Evolutionary conservation across 106 monocot genomes (phyloP), one percentile per base, ranked within the genome.

Genomic region (Allium fistulosum): DNA sequence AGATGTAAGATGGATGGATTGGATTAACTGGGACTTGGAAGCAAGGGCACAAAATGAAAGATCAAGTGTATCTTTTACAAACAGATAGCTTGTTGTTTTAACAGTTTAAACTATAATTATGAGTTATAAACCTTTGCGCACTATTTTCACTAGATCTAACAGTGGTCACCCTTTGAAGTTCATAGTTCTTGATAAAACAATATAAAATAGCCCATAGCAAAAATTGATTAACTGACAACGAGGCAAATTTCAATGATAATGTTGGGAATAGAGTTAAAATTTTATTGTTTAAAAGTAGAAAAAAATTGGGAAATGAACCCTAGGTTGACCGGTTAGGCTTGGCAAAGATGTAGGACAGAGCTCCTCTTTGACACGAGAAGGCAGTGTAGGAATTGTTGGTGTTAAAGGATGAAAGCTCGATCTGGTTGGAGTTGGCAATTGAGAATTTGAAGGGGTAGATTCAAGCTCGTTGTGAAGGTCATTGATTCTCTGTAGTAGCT

Each of bases 401-500:
- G 87, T 83, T 66, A 71, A 66, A n/a, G 83, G 87, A 67, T 82
- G 71, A 69, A 85, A 82, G 72, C 76, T 79, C 50, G 80, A 56
- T 11, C 70, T 14, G 48, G 71, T 52, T 16, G 77, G 51, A 59
- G 66, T 65, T 45, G 83, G 51, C 57, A 87, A 17, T 14, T 80
- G 64, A 76, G 82, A 80, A 46, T 51, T 69, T 1, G 71, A 80
- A 48, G 86, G 80, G 51, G 75, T 72, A 16, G 80, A 75, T 68
- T 85, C 76, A 16, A 89, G 82, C 69, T 90, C 90, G 37, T 83
- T 85, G 71, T 92, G 92, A 22, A 92, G 82, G 49, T 92, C 88
- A 49, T 85, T 88, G 82, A 92, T 85, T 78, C 80, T 82, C 63
- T 83, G 92, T 72, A 88, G 71, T 22, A 92, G 92, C 74, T 92